These are phyloP conservation scores for Cyanodermella asteris DNA, from an alignment of 2,329 filamentous ascomycete genomes.

Conservation along the genomic window DNA sequence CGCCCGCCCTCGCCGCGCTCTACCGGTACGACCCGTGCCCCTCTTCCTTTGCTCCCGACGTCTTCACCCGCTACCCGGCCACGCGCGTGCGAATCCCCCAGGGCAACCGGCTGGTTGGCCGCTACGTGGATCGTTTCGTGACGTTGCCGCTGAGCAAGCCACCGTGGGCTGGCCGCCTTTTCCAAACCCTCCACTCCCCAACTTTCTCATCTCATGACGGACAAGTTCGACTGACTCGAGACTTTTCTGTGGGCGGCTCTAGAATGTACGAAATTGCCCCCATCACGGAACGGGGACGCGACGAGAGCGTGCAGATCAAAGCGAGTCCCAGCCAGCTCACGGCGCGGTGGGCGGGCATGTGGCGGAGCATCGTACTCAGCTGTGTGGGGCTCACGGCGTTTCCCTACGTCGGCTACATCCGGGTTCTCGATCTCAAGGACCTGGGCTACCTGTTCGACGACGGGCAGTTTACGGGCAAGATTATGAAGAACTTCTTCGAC, in stretches of 20 bases:
- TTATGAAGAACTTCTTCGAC: too few species aligned
- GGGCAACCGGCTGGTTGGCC: too few species aligned
- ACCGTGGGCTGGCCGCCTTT: neutral
- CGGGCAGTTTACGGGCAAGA: too few species aligned
- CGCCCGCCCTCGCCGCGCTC: slow-evolving; percentile 36
- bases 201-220: slow-evolving; percentile 17
- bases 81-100: too few species aligned
- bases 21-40: slow-evolving; percentile 31
- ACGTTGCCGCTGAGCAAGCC: slow-evolving; percentile 8
- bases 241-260: too few species aligned
- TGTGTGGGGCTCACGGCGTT: slow-evolving; percentile 39
- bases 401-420: slow-evolving; percentile 49
- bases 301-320: slow-evolving; percentile 23
- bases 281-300: slow-evolving; percentile 21
- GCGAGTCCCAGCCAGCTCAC: slow-evolving; percentile 11
- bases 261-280: slow-evolving; percentile 26
- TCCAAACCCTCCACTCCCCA: neutral
- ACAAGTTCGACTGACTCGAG: too few species aligned
- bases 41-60: slow-evolving; percentile 5
- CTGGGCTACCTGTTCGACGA: slow-evolving; percentile 37
- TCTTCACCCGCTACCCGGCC: too few species aligned
- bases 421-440: slow-evolving; percentile 39
- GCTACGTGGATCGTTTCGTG: too few species aligned
- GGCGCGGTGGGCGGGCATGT: slow-evolving; percentile 38
- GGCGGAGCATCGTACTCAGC: slow-evolving; percentile 47